Base-by-base conservation (phyloP, 768 basidiomycete genomes). In the Coprinellus micaceus region DNA sequence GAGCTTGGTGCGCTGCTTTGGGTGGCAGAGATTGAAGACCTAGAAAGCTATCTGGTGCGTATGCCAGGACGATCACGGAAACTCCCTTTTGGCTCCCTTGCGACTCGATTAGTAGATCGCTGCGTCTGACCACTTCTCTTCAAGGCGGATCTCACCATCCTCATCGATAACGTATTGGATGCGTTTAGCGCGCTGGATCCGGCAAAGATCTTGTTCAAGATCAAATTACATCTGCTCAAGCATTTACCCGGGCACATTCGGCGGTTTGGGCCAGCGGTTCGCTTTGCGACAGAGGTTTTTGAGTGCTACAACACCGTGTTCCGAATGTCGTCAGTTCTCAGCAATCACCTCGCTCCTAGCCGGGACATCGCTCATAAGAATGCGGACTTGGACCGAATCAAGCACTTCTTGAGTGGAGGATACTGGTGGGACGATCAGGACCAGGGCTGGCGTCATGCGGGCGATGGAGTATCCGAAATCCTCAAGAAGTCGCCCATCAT, bases 291-390 rank as follows among this genome's bases (percentile, higher is more conserved):
- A 0, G 73, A 77, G 37, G 52, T 55, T 0, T 77, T 69, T 58
- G 77, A 79, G 57, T 68, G 65, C 47, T 80, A 67, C 58, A 79
- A 80, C 61, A 69, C 69, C 5, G 62, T 80, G 7, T 78, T 79
- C 48, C 65, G 74, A 0, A 57, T 64, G 15, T 76, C 74, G 44
- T 76, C 72, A 2, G 64, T 79, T 25, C 61, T 70, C 24, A 72
- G 69, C 10, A 80, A 80, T 52, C 77, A 76, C 29, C 70, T 68
- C 15, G 72, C 76, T 0, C 77, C 77, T 10, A 77, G 78, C 40
- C 71, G 72, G 1, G 71, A 75, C 51, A 74, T 78, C 47, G 75
- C 76, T 0, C 33, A 57, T 4, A 58, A 71, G 12, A 64, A 77
- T 5, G 63, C 70, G 0, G 52, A 61, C 0, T 65, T 67, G 25